A percentile compares a stretch with the other conserved stretches of the same genome.
phyloP scores from a whole-genome alignment of 495 filamentous ascomycete genomes.

The Aspergillus sparsus region DNA sequence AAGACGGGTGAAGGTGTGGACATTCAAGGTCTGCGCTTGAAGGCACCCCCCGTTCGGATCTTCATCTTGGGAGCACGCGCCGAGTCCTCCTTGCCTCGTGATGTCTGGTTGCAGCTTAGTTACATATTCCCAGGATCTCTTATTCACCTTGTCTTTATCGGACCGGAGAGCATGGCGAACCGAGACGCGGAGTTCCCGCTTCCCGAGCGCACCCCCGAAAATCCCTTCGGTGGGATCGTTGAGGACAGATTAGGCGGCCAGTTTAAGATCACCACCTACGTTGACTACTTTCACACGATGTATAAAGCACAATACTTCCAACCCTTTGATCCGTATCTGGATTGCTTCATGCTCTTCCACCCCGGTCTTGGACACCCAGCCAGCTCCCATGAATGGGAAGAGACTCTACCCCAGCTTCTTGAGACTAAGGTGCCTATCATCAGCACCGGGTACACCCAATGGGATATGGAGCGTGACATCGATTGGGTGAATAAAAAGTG shows the following conservation, averaged over 20 bases:
- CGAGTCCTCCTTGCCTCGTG: conserved; percentile 90
- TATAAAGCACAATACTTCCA: conserved; percentile 85
- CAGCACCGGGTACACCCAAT: conserved; percentile 92
- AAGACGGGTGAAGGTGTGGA: conserved; percentile 69
- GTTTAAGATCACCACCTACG: conserved; percentile 95
- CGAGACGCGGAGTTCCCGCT: conserved; percentile 88
- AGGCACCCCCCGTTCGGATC: conserved; percentile 82
- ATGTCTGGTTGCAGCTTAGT: conserved; percentile 89
- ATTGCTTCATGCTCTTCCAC: conserved; percentile 94
- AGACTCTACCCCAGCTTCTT: conserved; percentile 82
- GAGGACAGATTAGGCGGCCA: conserved; percentile 81
- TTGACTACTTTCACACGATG: conserved; percentile 97
- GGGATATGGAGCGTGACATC: conserved; percentile 88
- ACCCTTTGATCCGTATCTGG: conserved; percentile 96
- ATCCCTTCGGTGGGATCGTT: conserved; percentile 89
- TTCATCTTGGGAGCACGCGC: conserved; percentile 96
- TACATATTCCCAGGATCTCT: conserved; percentile 81
- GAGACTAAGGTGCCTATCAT: conserved; percentile 95
- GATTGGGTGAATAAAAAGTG: conserved; percentile 83
- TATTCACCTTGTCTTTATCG: conserved; percentile 86
- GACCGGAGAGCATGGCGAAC: conserved; percentile 91
- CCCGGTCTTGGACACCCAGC: conserved; percentile 93
- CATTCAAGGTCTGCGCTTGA: conserved; percentile 76
- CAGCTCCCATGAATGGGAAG: conserved; percentile 87
- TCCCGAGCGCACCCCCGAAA: conserved; percentile 74